A percentile compares a stretch with the other conserved stretches of the same genome.
Conservation (phyloP, 2,329 filamentous ascomycete genomes). For the Chaetothyriales sp. region DNA sequence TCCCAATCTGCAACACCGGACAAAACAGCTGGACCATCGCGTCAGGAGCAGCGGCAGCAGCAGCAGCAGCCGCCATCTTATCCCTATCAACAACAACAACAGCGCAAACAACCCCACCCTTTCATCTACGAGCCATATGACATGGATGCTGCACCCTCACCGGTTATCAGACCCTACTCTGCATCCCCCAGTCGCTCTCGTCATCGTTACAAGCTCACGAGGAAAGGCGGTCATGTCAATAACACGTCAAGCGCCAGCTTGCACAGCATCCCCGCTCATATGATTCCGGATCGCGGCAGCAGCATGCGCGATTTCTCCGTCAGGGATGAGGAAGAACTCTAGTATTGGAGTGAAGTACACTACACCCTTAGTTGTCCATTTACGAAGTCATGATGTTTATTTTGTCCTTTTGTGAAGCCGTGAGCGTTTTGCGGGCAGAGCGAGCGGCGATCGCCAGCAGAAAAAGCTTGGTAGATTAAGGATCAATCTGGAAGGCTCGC, state of each 20-base stretch:
- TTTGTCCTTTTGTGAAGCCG: not conserved
- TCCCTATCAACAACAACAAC: not conserved
- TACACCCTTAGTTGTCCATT: not conserved
- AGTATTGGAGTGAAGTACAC: not conserved
- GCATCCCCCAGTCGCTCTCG: not conserved
- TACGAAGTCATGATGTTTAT: not conserved
- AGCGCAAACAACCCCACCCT: not conserved
- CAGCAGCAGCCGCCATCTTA: not conserved
- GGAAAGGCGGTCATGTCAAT: not conserved
- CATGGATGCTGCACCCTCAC: not conserved
- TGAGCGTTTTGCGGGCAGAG: not conserved
- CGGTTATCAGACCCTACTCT: not conserved
- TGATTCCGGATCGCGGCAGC: slow-evolving; percentile 16
- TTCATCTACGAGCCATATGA: not conserved
- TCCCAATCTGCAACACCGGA: not conserved
- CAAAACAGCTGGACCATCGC: not conserved
- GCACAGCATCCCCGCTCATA: slow-evolving; percentile 15
- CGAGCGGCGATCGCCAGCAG: too few relatives aligned
- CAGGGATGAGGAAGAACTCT: slow-evolving; percentile 4
- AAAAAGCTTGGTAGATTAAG: too few relatives aligned
- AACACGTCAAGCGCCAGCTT: slow-evolving; percentile 3
- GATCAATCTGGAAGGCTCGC: too few relatives aligned
- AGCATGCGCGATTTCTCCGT: slow-evolving; percentile 11
- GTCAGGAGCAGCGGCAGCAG: not conserved
- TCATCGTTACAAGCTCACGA: not conserved